Evolutionary conservation across 148 eudicot species (phyloP).

Genomic region (Euryodendron excelsum): DNA sequence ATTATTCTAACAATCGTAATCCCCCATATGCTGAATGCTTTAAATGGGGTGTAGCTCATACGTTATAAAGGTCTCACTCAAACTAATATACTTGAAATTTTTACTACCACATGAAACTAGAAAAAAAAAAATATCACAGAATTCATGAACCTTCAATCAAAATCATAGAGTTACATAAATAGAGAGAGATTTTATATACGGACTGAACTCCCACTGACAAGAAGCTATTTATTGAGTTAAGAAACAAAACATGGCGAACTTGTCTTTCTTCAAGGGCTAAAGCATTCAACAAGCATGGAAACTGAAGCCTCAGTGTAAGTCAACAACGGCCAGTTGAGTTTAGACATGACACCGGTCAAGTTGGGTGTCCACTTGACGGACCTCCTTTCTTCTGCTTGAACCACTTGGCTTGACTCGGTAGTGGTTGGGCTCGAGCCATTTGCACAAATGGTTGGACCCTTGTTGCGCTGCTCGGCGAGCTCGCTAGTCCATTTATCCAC

Average conservation of each 20-base stretch:
- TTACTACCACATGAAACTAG: too few relatives aligned
- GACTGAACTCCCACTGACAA: too few relatives aligned
- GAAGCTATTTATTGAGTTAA: too few relatives aligned
- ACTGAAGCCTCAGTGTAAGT: constrained; percentile 32
- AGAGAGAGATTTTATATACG: too few relatives aligned
- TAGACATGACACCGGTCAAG: constrained; percentile 5
- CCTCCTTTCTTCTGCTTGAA: not conserved
- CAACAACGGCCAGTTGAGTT: constrained; percentile 10
- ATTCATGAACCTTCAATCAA: too few relatives aligned
- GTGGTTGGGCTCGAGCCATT: constrained; percentile 18
- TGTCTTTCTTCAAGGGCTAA: constrained; percentile 31
- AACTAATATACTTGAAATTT: too few relatives aligned
- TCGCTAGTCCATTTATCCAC: constrained; percentile 43
- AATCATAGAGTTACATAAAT: too few relatives aligned
- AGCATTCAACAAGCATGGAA: constrained; percentile 39
- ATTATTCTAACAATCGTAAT: too few relatives aligned
- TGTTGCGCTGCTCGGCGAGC: constrained; percentile 27
- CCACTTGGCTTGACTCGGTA: constrained; percentile 5
- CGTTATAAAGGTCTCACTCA: too few relatives aligned
- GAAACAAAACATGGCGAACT: too few relatives aligned
- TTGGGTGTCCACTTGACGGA: not conserved
- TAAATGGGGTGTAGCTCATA: too few relatives aligned
- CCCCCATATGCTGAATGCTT: not conserved
- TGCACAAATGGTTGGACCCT: constrained; percentile 17
- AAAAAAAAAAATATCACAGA: too few relatives aligned